Evolutionary conservation across 441 rosid species (phyloP).

Genomic region (Arabidopsis hybrid): DNA sequence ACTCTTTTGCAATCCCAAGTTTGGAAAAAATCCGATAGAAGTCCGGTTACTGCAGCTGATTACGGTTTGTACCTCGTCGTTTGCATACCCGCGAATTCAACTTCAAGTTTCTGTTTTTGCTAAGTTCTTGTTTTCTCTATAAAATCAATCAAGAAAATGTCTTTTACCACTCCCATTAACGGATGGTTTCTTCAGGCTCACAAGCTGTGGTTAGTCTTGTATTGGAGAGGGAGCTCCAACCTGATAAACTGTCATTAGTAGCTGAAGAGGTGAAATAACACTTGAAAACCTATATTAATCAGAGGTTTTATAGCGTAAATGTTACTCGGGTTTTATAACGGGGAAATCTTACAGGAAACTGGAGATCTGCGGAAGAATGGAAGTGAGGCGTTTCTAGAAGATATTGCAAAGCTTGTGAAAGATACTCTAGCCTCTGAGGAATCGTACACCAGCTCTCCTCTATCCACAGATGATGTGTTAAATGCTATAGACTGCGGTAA

Average conservation of each 20-base stretch:
- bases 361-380: slow-evolving; percentile 71
- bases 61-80: slow-evolving; percentile 62
- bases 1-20: slow-evolving; percentile 80
- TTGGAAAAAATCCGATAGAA: slow-evolving; percentile 71
- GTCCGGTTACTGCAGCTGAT: slow-evolving; percentile 95
- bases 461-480: slow-evolving; percentile 74
- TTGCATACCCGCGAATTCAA: not conserved
- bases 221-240: slow-evolving; percentile 75
- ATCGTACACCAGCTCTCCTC: slow-evolving; percentile 50
- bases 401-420: slow-evolving; percentile 79
- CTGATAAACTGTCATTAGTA: slow-evolving; percentile 73
- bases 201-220: slow-evolving; percentile 87
- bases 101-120: not conserved
- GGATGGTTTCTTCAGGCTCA: slow-evolving; percentile 63
- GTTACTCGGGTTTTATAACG: slow-evolving; percentile 2
- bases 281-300: slow-evolving; percentile 8
- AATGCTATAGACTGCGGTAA: slow-evolving; percentile 81
- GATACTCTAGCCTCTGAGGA: slow-evolving; percentile 72
- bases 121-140: not conserved
- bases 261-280: slow-evolving; percentile 87
- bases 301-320: slow-evolving; percentile 10
- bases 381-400: slow-evolving; percentile 59
- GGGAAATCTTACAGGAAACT: slow-evolving; percentile 64
- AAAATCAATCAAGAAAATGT: not conserved
- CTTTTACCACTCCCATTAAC: not conserved